Base-by-base conservation (phyloP, 495 filamentous ascomycete genomes). In the Cenococcum geophilum region DNA sequence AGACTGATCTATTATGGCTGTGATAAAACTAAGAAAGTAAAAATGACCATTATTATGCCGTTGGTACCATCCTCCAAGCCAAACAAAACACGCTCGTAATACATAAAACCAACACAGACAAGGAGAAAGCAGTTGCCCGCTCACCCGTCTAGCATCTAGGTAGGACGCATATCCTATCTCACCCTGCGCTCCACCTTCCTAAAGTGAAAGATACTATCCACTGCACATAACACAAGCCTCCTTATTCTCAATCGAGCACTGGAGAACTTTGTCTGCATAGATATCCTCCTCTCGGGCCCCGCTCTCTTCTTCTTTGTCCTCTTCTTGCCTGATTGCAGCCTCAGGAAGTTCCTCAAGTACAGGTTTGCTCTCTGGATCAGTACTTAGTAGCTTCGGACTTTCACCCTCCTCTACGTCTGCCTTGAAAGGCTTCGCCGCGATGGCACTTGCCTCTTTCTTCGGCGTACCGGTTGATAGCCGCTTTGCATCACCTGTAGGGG, bases 191-290 rank as follows among this genome's bases (percentile, higher is more conserved):
- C 23, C 49, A 4, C 21, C 21, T 23, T 52, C 10, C 25, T 14
- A 23, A 14, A 52, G 16, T 6, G 14, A 16, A 20, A 14, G 5
- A 10, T 18, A 54, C 65, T 76, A 89, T 70, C 89, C 89, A 76
- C 87, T 90, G 83, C 91, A 96, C 91, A 95, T 95, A 0, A 92
- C 65, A 74, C 91, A 96, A 21, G 81, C 80, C 73, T 96, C 91
- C 69, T 85, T 87, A 79, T 96, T 92, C 76, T 96, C 88, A 70
- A 96, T 95, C 77, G 89, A 88, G 67, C 93, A 98, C 72, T 84
- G 81, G 73, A 98, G 78, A 25, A 90, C 92, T 58, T 89, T 87
- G 67, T 96, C 87, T 3, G 91, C 89, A 75, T 93, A 98, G 67
- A 98, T 98, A 73, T 97, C 91, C 23, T 79, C 80, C 71, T 97